Evolutionary conservation across 148 eudicot genomes (phyloP).

Genomic region (Amaranthus cruentus): DNA sequence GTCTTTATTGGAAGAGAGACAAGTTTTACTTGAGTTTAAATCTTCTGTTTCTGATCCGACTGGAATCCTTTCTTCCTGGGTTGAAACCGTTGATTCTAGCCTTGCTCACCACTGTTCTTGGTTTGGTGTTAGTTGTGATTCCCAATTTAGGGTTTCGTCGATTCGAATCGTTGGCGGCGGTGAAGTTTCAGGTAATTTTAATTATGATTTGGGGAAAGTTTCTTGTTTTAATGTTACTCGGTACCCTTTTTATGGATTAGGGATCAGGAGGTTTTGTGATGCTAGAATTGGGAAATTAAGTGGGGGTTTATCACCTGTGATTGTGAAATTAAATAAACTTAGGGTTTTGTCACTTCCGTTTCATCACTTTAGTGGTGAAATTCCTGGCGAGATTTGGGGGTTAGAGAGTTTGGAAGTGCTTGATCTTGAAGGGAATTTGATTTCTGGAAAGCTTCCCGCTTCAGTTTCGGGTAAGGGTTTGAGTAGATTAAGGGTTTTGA

Average conservation of each 20-base stretch:
- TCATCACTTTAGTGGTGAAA: constrained; percentile 45
- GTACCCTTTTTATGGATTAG: constrained; percentile 46
- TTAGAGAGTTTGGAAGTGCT: constrained; percentile 55
- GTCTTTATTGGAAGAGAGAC: constrained; percentile 9
- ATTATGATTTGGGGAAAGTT: constrained; percentile 11
- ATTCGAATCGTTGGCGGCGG: constrained; percentile 35
- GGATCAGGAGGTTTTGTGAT: constrained; percentile 43
- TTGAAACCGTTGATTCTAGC: constrained; percentile 6
- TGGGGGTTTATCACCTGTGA: constrained; percentile 35
- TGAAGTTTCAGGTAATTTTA: background rate
- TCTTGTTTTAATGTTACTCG: constrained; percentile 34
- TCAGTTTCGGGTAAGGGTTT: constrained; percentile 26
- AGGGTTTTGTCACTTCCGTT: constrained; percentile 66
- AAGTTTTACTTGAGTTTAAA: constrained; percentile 32
- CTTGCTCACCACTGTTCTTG: constrained; percentile 36
- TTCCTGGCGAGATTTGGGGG: constrained; percentile 50
- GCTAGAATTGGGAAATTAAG: constrained; percentile 29
- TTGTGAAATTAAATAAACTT: constrained; percentile 44
- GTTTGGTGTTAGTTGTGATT: constrained; percentile 46
- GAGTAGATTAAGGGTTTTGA: constrained; percentile 46
- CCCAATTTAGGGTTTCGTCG: constrained; percentile 40
- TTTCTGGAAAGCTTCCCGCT: constrained; percentile 42
- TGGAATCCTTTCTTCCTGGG: constrained; percentile 43
- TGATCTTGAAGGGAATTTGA: constrained; percentile 66
- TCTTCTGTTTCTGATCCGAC: constrained; percentile 42